These are phyloP conservation scores for Cicer bijugum DNA, from an alignment of 306 rosid species.

Conservation along the genomic window DNA sequence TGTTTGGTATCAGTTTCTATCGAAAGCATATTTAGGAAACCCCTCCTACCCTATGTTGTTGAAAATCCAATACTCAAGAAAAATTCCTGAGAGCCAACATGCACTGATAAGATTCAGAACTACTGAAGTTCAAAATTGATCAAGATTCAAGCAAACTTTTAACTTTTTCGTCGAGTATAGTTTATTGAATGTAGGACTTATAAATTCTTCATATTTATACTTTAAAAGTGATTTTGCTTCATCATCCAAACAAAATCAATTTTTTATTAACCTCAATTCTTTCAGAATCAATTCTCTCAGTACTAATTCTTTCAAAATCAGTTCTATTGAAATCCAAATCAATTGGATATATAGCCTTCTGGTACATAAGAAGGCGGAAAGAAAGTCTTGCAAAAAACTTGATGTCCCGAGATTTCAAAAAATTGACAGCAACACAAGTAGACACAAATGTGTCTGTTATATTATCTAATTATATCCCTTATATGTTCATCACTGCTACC, in stretches of 20 bases:
- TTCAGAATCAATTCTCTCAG: background rate
- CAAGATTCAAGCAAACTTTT: background rate
- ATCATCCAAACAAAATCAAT: too few species aligned
- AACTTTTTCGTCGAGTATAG: background rate
- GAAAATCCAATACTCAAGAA: background rate
- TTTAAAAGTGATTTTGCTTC: background rate
- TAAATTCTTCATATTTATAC: too few species aligned
- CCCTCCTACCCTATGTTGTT: constrained; percentile 4
- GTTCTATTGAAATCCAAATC: background rate
- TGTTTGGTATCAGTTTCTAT: too few species aligned
- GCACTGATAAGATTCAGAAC: background rate
- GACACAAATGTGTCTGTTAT: background rate
- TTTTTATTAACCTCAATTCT: background rate
- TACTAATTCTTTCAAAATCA: background rate
- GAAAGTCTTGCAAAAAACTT: background rate
- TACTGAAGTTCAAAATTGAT: background rate
- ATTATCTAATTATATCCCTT: background rate
- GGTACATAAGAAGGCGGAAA: background rate
- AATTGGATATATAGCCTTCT: background rate
- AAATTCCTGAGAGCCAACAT: background rate
- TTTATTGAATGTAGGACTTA: background rate
- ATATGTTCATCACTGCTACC: background rate
- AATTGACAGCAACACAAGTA: background rate
- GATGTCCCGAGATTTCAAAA: background rate
- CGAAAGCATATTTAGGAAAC: background rate